phyloP scores from a whole-genome alignment of 129 eudicot genomes.

The Scalesia atractyloides region DNA sequence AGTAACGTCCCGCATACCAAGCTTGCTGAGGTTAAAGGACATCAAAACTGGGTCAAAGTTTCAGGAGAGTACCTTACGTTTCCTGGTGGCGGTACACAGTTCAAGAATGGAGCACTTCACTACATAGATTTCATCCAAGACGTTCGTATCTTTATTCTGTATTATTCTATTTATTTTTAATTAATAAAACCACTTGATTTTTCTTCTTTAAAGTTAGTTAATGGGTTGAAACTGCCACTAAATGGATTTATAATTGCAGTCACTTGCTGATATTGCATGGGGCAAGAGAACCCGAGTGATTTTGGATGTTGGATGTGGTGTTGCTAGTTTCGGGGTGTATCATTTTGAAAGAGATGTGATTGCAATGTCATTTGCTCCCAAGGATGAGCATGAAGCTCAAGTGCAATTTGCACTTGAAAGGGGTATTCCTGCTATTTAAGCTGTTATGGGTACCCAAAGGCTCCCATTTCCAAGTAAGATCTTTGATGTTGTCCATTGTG shows the following conservation, averaged over 20 bases:
- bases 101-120: constrained; percentile 69
- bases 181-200: not conserved
- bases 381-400: constrained; percentile 80
- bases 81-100: constrained; percentile 78
- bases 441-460: constrained; percentile 71
- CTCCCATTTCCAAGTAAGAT: constrained; percentile 63
- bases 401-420: constrained; percentile 72
- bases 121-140: constrained; percentile 61
- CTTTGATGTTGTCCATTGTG: constrained; percentile 69
- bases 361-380: constrained; percentile 69
- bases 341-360: constrained; percentile 67
- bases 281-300: constrained; percentile 58
- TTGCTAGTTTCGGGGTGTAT: constrained; percentile 71
- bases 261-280: constrained; percentile 68
- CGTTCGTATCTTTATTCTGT: constrained; percentile 28
- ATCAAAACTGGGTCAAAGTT: constrained; percentile 75
- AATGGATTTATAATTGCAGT: constrained; percentile 27
- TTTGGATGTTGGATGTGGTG: constrained; percentile 75
- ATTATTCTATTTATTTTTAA: not conserved
- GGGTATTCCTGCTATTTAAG: constrained; percentile 72
- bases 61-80: constrained; percentile 55
- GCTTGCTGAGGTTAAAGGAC: constrained; percentile 69
- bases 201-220: not conserved
- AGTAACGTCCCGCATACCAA: constrained; percentile 63
- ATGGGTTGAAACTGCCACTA: not conserved